phyloP scores from a whole-genome alignment of 2,329 filamentous ascomycete species.

The Hypoxylon sp. region DNA sequence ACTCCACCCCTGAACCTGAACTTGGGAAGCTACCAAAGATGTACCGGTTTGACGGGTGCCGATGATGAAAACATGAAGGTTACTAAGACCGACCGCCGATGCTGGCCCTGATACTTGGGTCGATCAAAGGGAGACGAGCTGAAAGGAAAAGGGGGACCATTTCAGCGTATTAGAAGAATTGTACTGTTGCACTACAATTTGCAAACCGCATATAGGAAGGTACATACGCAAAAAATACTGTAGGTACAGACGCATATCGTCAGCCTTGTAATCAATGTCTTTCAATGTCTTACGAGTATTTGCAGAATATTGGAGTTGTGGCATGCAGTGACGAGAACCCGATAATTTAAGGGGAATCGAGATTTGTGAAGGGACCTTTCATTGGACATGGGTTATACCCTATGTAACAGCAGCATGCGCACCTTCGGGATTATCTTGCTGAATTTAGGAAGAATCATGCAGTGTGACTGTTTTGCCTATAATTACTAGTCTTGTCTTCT shows the following conservation, averaged over 20 bases:
- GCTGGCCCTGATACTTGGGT: neutral
- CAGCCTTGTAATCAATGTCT: constrained; percentile 29
- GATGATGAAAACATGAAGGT: neutral
- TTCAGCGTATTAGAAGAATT: neutral
- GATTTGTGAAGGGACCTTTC: constrained; percentile 21
- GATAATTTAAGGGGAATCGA: constrained; percentile 34
- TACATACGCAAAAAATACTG: neutral
- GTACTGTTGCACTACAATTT: constrained; percentile 10
- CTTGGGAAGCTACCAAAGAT: neutral
- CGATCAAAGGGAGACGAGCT: neutral
- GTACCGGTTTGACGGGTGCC: constrained; percentile 7
- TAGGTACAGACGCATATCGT: neutral
- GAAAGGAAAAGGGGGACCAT: neutral
- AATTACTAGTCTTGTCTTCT: constrained; percentile 7
- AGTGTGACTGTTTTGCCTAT: constrained; percentile 22
- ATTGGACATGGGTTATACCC: constrained; percentile 27
- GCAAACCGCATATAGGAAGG: neutral
- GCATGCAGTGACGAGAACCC: constrained; percentile 17
- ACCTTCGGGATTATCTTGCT: constrained; percentile 4
- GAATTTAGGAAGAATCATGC: constrained; percentile 12
- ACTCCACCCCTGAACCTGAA: constrained; percentile 1
- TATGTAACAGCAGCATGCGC: constrained; percentile 21
- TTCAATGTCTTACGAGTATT: constrained; percentile 36
- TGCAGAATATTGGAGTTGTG: constrained; percentile 36
- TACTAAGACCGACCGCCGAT: neutral